Conservation (phyloP, 805 yeast genomes). For the Candida taoyuanica region DNA sequence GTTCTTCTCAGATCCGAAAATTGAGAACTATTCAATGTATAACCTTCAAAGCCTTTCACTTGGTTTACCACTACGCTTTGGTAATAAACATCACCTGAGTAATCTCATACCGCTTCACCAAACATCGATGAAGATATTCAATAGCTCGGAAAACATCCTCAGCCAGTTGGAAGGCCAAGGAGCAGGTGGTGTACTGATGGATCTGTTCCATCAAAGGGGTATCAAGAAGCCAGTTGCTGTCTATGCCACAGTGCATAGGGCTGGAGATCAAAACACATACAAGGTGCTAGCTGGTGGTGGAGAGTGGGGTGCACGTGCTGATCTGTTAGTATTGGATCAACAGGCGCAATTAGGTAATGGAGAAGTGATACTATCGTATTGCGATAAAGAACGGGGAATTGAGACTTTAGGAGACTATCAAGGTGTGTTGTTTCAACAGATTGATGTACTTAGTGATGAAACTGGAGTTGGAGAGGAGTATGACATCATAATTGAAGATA, state of each 20-base stretch:
- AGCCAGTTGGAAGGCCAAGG: constrained; percentile 3
- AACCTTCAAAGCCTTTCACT: constrained; percentile 1
- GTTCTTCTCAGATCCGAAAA: constrained; percentile 3
- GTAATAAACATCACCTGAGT: background rate
- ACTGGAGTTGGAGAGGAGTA: constrained; percentile 1
- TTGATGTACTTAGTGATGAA: background rate
- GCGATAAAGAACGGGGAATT: background rate
- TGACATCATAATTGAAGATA: constrained; percentile 3
- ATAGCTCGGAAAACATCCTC: constrained; percentile 5
- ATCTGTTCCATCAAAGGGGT: constrained; percentile 1
- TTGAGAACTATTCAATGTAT: background rate
- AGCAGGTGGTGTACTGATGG: constrained; percentile 9
- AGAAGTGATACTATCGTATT: background rate
- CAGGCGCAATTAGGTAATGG: background rate
- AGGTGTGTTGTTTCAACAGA: constrained; percentile 2
- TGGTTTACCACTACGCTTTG: background rate
- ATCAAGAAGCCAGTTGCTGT: constrained; percentile 8
- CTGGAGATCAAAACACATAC: background rate
- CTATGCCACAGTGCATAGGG: constrained; percentile 1
- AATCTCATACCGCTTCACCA: background rate
- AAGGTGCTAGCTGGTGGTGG: constrained; percentile 14
- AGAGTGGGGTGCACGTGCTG: constrained; percentile 11
- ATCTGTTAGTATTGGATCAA: constrained; percentile 8
- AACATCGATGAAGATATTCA: constrained; percentile 1
- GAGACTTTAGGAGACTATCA: background rate